Base-by-base conservation (phyloP, 495 filamentous ascomycete genomes). In the Aspergillus cristatus region DNA sequence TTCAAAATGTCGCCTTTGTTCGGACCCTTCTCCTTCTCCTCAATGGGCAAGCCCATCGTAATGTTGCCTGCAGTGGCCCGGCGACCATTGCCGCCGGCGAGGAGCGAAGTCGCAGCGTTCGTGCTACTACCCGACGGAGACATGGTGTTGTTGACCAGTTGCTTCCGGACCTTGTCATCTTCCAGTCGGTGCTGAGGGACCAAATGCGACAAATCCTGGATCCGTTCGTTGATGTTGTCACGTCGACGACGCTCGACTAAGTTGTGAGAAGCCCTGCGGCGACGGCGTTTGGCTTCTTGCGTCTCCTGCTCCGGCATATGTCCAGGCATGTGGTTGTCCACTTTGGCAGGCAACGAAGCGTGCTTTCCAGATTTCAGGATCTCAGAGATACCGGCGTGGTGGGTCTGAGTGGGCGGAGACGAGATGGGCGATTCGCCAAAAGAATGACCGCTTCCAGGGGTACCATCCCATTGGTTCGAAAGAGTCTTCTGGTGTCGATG, bases 1-100 rank as follows among this genome's bases (percentile, higher is more conserved):
- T 97, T 97, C 38, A 98, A 78, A 37, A 98, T 97, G 53, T 98
- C 91, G 29, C 91, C 91, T 63, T 98, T 98, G 70, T 97, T 97
- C 0, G 91, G 91, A 1, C 93, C 93, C 47, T 97, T 96, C 61
- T 98, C 91, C 49, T 97, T 98, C 44, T 98, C 91, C 48, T 98
- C 91, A 18, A 90, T 76, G 0, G 89, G 85, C 25, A 94, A 71
- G 14, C 90, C 87, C 42, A 87, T 84, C 3, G 86, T 93, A 42
- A 96, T 94, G 52, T 82, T 91, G 22, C 88, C 88, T 6, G 83
- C 76, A 6, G 66, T 74, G 13, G 91, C 91, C 34, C 91, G 76
- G 40, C 88, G 78, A 11, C 85, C 91, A 44, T 65, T 73, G 31
- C 86, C 85, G 2, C 86, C 90, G 11, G 89, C 91, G 10, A 96